Percentiles rank a stretch among this genome's conserved stretches.
Evolutionary conservation across 305 asterid species (phyloP).

Genomic region (Nicotiana rustica): DNA sequence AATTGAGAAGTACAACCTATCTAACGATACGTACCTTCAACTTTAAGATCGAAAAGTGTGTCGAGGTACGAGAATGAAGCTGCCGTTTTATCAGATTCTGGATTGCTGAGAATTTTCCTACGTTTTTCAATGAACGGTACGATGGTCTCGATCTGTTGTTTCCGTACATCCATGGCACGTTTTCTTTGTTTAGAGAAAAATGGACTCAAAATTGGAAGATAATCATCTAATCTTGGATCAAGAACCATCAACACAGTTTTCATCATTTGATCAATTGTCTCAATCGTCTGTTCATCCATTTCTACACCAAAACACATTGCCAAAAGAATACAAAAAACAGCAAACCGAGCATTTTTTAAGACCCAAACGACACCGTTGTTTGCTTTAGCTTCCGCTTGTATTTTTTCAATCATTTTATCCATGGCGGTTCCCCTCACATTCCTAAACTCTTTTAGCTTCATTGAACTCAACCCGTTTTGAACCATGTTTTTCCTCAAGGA

Average conservation of each 20-base stretch:
- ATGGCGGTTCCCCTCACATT: conserved; percentile 58
- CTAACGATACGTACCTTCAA: conserved; percentile 43
- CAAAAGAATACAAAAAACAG: conserved; percentile 72
- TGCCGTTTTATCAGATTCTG: conserved; percentile 59
- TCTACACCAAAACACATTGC: conserved; percentile 90
- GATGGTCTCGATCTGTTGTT: conserved; percentile 68
- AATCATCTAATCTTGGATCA: conserved; percentile 88
- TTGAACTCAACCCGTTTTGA: conserved; percentile 77
- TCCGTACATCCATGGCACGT: conserved; percentile 66
- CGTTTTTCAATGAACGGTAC: conserved; percentile 76
- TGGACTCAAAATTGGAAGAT: conserved; percentile 70
- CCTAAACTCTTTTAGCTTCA: conserved; percentile 60
- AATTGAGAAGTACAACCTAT: not conserved
- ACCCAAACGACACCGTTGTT: conserved; percentile 76
- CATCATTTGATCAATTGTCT: conserved; percentile 72
- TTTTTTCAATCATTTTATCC: conserved; percentile 71
- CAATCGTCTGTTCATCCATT: conserved; percentile 72
- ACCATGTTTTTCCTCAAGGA: conserved; percentile 88
- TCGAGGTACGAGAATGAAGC: conserved; percentile 81
- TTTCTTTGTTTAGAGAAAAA: conserved; percentile 78
- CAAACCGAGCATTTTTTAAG: conserved; percentile 73
- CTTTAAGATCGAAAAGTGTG: conserved; percentile 72
- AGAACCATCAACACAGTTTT: conserved; percentile 69
- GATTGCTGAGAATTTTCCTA: conserved; percentile 57
- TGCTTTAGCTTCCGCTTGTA: conserved; percentile 62